phyloP scores from a whole-genome alignment of 1,139 yeast species.

The Nakaseomyces kungkrabaensis region DNA sequence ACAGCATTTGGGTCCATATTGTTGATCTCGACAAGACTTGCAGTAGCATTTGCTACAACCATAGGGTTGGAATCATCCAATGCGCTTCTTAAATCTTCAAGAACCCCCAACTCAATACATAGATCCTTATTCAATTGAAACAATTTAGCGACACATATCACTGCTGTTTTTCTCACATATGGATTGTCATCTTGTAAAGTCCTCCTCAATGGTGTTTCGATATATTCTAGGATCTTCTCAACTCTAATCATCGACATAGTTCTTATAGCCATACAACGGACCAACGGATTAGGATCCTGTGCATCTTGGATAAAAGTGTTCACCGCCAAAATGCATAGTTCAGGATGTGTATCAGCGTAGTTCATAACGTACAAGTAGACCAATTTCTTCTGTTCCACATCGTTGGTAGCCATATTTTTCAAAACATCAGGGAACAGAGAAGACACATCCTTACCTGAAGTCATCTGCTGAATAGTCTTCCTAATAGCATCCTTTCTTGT shows the following conservation, averaged over 20 bases:
- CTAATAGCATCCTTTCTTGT: slow-evolving; percentile 96
- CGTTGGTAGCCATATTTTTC: slow-evolving; percentile 95
- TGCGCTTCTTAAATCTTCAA: slow-evolving; percentile 57
- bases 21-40: slow-evolving; percentile 74
- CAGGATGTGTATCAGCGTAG: slow-evolving; percentile 94
- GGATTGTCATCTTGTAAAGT: slow-evolving; percentile 91
- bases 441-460: slow-evolving; percentile 96
- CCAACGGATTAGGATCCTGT: slow-evolving; percentile 93
- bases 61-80: slow-evolving; percentile 87
- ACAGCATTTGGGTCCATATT: slow-evolving; percentile 49
- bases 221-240: slow-evolving; percentile 87
- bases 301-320: slow-evolving; percentile 96
- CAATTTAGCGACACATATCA: slow-evolving; percentile 90
- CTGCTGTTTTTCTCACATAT: slow-evolving; percentile 95
- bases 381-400: slow-evolving; percentile 90
- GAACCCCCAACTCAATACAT: slow-evolving; percentile 81
- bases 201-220: slow-evolving; percentile 79
- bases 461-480: slow-evolving; percentile 96
- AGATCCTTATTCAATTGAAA: slow-evolving; percentile 76
- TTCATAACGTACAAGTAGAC: slow-evolving; percentile 93
- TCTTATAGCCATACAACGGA: slow-evolving; percentile 90
- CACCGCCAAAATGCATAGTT: slow-evolving; percentile 88
- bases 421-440: slow-evolving; percentile 90
- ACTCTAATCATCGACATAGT: slow-evolving; percentile 99
- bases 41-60: slow-evolving; percentile 92